Percentiles rank a stretch among this genome's conserved stretches.
These are phyloP conservation scores for Arthrocladium fulminans DNA, from an alignment of 2,329 filamentous ascomycete species.

Conservation along the genomic window DNA sequence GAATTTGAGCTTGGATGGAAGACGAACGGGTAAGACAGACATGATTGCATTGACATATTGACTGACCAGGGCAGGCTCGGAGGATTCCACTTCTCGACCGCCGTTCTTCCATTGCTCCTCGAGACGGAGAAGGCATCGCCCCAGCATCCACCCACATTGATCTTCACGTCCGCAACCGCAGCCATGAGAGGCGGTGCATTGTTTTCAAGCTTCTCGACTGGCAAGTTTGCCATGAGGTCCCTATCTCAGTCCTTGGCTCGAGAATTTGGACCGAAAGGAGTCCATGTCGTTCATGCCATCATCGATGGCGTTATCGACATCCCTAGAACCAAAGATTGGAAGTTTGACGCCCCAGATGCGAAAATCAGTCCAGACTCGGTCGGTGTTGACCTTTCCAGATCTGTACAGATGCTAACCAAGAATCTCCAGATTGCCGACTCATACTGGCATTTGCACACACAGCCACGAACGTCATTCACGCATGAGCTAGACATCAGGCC, in stretches of 20 bases:
- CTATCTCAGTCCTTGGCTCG: conserved; percentile 66
- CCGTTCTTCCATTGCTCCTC: conserved; percentile 60
- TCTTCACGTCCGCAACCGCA: conserved; percentile 82
- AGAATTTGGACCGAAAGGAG: conserved; percentile 74
- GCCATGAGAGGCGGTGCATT: conserved; percentile 62
- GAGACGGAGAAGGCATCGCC: conserved; percentile 45
- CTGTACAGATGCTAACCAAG: conserved; percentile 11
- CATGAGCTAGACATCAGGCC: conserved; percentile 46
- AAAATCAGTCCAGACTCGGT: conserved; percentile 70
- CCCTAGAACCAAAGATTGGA: conserved; percentile 55
- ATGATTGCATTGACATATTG: neutral
- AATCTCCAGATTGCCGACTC: conserved; percentile 64
- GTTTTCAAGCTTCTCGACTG: conserved; percentile 63
- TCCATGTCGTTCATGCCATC: conserved; percentile 74
- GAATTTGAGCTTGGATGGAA: conserved; percentile 47
- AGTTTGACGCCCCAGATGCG: conserved; percentile 49
- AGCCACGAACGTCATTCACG: conserved; percentile 69
- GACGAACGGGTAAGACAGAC: conserved; percentile 39
- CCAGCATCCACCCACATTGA: conserved; percentile 63
- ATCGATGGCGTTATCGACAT: conserved; percentile 83
- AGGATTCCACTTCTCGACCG: conserved; percentile 68
- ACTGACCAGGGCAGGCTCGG: conserved; percentile 38
- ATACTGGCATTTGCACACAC: conserved; percentile 77
- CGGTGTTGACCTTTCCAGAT: conserved; percentile 28
- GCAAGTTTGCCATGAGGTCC: conserved; percentile 71